A percentile compares a stretch with the other conserved stretches of the same genome.
Evolutionary conservation across 78 protist species (phyloP).

Genomic region (Mastigamoeba balamuthi): DNA sequence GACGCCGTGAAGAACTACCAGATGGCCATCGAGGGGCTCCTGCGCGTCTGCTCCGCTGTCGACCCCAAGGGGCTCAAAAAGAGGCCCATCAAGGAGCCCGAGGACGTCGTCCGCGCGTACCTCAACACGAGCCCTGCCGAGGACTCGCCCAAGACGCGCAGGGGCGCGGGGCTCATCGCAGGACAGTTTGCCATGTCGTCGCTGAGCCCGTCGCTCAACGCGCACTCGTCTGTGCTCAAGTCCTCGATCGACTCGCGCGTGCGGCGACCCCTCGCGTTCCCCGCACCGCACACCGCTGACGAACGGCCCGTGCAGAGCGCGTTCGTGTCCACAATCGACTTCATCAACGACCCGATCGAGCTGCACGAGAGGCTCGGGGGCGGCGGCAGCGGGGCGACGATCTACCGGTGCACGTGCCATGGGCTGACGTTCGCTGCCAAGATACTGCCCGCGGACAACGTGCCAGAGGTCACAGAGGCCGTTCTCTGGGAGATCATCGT

Average conservation of each 20-base stretch:
- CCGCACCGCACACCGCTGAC: background rate
- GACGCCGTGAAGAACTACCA: background rate
- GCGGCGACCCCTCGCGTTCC: no score
- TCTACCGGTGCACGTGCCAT: background rate
- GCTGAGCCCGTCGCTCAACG: no score
- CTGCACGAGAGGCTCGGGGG: background rate
- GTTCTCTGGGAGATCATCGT: background rate
- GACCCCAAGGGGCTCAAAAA: background rate
- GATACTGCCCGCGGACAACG: background rate
- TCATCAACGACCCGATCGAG: background rate
- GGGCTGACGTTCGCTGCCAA: background rate
- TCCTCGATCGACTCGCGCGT: no score
- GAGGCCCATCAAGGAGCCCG: background rate
- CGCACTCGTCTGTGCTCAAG: no score
- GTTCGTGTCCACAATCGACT: background rate
- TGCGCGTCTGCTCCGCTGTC: background rate
- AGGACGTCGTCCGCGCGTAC: background rate
- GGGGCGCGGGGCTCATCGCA: background rate
- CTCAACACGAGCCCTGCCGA: background rate
- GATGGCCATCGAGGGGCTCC: background rate
- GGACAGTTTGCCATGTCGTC: no score
- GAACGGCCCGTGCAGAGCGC: background rate
- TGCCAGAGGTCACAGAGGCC: background rate
- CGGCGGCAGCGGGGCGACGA: background rate
- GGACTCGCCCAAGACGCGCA: background rate